These are phyloP conservation scores for Syzygium malaccense DNA, from an alignment of 441 rosid species.

Conservation along the genomic window DNA sequence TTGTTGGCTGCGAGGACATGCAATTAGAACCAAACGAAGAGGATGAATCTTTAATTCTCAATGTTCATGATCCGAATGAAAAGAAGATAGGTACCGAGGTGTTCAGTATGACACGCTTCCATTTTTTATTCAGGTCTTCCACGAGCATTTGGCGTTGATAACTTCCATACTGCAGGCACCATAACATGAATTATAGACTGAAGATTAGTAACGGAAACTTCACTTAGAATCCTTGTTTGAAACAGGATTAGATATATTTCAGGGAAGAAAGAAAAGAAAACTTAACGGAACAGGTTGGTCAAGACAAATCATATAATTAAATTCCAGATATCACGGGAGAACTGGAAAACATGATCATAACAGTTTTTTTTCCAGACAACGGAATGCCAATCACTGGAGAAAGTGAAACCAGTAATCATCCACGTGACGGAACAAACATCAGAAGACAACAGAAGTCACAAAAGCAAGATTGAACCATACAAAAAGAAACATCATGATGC, in stretches of 20 bases:
- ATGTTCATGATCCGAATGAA: background rate
- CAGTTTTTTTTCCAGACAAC: background rate
- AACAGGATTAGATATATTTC: background rate
- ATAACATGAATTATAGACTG: background rate
- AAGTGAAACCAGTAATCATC: background rate
- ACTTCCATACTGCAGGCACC: constrained; percentile 52
- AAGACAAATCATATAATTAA: background rate
- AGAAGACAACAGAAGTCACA: background rate
- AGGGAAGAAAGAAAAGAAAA: background rate
- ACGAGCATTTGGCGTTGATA: constrained; percentile 55
- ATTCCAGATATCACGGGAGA: background rate
- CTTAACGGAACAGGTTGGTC: background rate
- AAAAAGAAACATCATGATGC: background rate
- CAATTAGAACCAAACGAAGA: background rate
- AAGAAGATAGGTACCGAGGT: constrained; percentile 37
- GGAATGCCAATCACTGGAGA: background rate
- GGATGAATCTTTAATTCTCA: background rate
- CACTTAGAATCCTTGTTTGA: background rate
- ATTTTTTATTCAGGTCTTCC: constrained; percentile 83
- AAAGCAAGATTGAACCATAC: background rate
- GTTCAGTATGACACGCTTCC: constrained; percentile 57
- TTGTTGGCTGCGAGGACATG: constrained; percentile 46
- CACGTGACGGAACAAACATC: background rate
- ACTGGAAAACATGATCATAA: background rate
- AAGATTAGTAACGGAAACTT: background rate